A percentile compares a stretch with the other conserved stretches of the same genome.
phyloP scores from a whole-genome alignment of 1,284 basidiomycete species.

The Melampsora abietis-canadensis region DNA sequence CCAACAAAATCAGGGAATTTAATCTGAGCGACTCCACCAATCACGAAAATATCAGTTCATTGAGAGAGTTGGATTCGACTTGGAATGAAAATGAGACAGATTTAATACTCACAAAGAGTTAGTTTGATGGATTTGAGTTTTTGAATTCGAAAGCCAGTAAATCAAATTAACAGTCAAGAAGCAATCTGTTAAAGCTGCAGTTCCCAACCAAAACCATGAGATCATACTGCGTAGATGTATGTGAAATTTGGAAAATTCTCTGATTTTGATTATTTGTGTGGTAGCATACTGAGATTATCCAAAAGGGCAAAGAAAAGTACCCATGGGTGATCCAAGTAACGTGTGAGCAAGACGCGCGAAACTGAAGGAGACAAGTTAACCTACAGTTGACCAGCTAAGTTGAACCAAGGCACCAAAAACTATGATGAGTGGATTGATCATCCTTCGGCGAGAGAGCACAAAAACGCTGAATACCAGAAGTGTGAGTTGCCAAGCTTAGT shows the following conservation, averaged over 20 bases:
- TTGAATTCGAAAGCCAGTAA: conserved; percentile 42
- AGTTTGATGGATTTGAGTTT: conserved; percentile 43
- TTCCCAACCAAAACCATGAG: conserved; percentile 22
- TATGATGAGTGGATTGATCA: conserved; percentile 21
- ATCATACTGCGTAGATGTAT: conserved; percentile 34
- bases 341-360: too few relatives aligned
- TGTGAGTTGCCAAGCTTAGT: not conserved
- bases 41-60: not conserved
- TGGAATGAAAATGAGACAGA: not conserved
- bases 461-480: conserved; percentile 10
- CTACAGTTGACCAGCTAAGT: conserved; percentile 24
- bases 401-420: conserved; percentile 30
- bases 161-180: conserved; percentile 45
- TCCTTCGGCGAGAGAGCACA: conserved; percentile 11
- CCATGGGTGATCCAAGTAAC: too few relatives aligned
- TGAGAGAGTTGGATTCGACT: too few relatives aligned
- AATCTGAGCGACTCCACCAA: conserved; percentile 11
- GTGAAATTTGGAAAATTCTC: conserved; percentile 45
- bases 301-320: not conserved
- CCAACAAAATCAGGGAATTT: conserved; percentile 42
- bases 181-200: conserved; percentile 43
- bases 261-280: conserved; percentile 42
- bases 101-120: conserved; percentile 29
- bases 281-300: conserved; percentile 40
- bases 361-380: not conserved